Evolutionary conservation across 345 rosid species (phyloP).

Genomic region (Luvunga scandens): DNA sequence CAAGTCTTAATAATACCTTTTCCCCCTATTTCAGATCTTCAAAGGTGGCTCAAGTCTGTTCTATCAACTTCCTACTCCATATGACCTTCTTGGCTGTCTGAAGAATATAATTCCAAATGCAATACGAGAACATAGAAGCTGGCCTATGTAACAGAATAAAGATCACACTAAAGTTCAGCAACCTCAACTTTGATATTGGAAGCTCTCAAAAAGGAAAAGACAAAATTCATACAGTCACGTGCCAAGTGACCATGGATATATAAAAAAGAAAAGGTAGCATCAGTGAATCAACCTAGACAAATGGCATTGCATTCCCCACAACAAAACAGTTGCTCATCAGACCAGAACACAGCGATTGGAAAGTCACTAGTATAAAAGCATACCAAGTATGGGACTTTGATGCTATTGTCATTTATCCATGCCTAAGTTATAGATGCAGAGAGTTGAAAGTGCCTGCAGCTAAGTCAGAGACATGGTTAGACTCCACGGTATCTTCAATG

Average conservation of each 20-base stretch:
- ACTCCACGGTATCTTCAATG: not conserved
- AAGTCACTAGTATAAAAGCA: not conserved
- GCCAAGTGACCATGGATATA: not conserved
- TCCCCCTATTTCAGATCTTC: not conserved
- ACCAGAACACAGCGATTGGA: not conserved
- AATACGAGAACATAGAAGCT: not conserved
- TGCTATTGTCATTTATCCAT: not conserved
- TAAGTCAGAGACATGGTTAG: not conserved
- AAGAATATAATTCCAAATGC: not conserved
- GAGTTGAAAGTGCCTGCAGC: not conserved
- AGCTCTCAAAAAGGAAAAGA: not conserved
- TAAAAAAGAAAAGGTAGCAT: not conserved
- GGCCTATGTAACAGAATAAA: not conserved
- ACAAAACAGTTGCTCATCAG: not conserved
- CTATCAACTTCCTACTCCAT: not conserved
- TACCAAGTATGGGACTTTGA: not conserved
- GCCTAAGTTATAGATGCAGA: not conserved
- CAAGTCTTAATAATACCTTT: not conserved
- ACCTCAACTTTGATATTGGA: not conserved
- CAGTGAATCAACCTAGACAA: not conserved
- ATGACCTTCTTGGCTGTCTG: not conserved
- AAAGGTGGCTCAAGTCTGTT: conserved; percentile 8
- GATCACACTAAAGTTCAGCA: not conserved
- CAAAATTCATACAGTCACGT: not conserved
- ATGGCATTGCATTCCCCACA: not conserved